Evolutionary conservation across 2,329 filamentous ascomycete species (phyloP).

Genomic region (Fusarium brachygibbosum): DNA sequence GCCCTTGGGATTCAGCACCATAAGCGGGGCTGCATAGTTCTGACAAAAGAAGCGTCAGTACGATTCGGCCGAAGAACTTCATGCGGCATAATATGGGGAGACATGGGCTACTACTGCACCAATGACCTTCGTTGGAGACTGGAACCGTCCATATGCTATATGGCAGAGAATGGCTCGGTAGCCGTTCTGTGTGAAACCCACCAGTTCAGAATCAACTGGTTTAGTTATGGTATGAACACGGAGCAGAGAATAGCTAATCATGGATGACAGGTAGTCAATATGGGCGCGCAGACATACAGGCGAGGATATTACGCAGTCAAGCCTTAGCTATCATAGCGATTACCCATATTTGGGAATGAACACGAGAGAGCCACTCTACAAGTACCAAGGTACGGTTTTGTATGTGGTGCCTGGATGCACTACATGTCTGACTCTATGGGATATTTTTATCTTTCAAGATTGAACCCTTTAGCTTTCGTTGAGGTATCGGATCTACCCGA

Average conservation of each 20-base stretch:
- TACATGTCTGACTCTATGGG: background rate
- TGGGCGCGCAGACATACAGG: constrained; percentile 3
- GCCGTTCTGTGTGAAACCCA: constrained; percentile 23
- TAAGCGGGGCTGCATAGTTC: constrained; percentile 30
- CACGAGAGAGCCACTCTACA: constrained; percentile 21
- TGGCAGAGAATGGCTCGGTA: constrained; percentile 11
- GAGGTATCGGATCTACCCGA: background rate
- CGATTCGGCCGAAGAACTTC: constrained; percentile 28
- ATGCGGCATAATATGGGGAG: constrained; percentile 11
- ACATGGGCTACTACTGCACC: constrained; percentile 3
- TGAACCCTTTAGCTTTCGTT: background rate
- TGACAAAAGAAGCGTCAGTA: constrained; percentile 29
- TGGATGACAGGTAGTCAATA: constrained; percentile 6
- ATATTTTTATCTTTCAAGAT: constrained; percentile 7
- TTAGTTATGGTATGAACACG: constrained; percentile 6
- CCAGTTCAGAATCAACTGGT: constrained; percentile 13
- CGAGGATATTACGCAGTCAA: constrained; percentile 27
- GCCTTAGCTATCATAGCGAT: constrained; percentile 11
- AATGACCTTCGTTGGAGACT: constrained; percentile 12
- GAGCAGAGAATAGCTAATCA: constrained; percentile 22
- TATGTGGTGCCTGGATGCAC: constrained; percentile 17
- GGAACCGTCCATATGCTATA: constrained; percentile 1
- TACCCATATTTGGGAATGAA: constrained; percentile 15
- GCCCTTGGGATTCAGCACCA: constrained; percentile 37
- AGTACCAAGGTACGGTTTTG: constrained; percentile 14